A percentile compares a stretch with the other conserved stretches of the same genome.
phyloP scores from a whole-genome alignment of 2,329 filamentous ascomycete species.

The Aspergillus novofumigatus region DNA sequence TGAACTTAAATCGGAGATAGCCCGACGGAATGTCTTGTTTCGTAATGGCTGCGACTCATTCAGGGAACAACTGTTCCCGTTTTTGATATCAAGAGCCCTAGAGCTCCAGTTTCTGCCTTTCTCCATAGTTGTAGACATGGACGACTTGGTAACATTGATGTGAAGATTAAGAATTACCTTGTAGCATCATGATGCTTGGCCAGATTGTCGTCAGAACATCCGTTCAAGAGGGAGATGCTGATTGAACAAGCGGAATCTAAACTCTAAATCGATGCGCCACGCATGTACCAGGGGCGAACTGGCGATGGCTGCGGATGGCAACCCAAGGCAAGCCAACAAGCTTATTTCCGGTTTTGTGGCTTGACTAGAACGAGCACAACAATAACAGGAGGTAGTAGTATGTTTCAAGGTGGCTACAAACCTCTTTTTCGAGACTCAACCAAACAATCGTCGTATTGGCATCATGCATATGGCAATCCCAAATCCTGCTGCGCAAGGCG shows the following conservation, averaged over 20 bases:
- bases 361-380: not conserved
- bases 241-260: not conserved
- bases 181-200: too few species aligned
- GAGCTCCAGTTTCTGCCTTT: not conserved
- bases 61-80: not conserved
- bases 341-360: not conserved
- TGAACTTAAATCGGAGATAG: not conserved
- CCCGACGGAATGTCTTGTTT: not conserved
- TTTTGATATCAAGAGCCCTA: not conserved
- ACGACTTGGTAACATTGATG: not conserved
- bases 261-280: not conserved
- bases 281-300: not conserved
- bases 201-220: too few species aligned
- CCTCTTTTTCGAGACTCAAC: not conserved
- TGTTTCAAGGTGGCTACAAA: not conserved
- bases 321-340: not conserved
- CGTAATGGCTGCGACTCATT: not conserved
- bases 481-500: not conserved
- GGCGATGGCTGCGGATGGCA: not conserved
- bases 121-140: constrained; percentile 1
- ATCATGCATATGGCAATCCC: not conserved
- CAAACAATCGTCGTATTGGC: not conserved
- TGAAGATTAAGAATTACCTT: not conserved
- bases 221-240: not conserved
- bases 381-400: not conserved